These are phyloP conservation scores for Vigna reflexopilosa DNA, from an alignment of 306 rosid genomes.

Conservation along the genomic window DNA sequence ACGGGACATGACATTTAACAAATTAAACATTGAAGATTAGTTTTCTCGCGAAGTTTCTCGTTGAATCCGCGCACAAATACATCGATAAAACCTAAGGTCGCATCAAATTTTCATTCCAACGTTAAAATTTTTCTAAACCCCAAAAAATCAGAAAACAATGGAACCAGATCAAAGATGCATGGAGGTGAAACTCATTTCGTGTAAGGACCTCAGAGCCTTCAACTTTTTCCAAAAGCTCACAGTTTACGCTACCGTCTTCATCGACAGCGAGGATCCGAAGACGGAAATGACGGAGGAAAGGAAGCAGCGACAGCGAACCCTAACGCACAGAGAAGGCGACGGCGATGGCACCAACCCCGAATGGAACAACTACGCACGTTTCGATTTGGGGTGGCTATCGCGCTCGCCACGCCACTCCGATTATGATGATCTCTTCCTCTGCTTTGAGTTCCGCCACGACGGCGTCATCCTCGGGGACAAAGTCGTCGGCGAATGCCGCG, in stretches of 20 bases:
- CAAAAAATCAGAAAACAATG: neutral
- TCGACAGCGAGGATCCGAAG: slow-evolving; percentile 45
- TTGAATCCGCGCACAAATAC: neutral
- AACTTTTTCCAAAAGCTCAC: slow-evolving; percentile 78
- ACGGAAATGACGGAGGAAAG: slow-evolving; percentile 23
- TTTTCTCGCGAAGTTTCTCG: neutral
- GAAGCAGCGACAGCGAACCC: slow-evolving; percentile 50
- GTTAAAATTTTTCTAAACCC: neutral
- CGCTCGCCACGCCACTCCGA: neutral
- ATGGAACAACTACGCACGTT: slow-evolving; percentile 54
- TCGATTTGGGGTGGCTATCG: slow-evolving; percentile 40
- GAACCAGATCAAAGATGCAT: slow-evolving; percentile 42
- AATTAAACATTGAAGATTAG: neutral
- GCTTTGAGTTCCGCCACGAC: slow-evolving; percentile 56
- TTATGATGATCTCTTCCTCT: slow-evolving; percentile 37
- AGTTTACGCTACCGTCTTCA: slow-evolving; percentile 47
- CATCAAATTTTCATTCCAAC: neutral
- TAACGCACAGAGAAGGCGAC: slow-evolving; percentile 28
- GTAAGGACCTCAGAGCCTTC: slow-evolving; percentile 53
- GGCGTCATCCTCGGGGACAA: slow-evolving; percentile 55
- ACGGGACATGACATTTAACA: neutral
- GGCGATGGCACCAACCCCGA: slow-evolving; percentile 47
- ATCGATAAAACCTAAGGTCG: neutral
- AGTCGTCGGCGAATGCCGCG: slow-evolving; percentile 55
- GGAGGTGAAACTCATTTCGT: slow-evolving; percentile 57